Evolutionary conservation across 495 filamentous ascomycete genomes (phyloP).

Genomic region (Hypomontagnella submonticulosa): DNA sequence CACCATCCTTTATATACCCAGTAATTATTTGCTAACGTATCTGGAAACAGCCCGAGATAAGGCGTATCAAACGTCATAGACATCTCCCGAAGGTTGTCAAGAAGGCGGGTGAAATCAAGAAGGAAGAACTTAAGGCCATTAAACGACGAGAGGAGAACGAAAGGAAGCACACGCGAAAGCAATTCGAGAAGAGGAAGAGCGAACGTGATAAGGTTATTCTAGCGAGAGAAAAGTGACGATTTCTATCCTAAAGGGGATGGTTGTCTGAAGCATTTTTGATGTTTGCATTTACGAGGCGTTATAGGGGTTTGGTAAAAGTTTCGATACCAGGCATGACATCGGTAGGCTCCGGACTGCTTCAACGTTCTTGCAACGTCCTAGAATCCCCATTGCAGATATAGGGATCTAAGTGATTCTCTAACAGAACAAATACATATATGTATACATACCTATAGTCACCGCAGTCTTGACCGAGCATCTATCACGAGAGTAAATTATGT

Average conservation of each 20-base stretch:
- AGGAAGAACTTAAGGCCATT: conserved; percentile 83
- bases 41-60: conserved; percentile 75
- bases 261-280: conserved; percentile 10
- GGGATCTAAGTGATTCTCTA: neutral
- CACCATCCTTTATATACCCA: neutral
- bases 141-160: conserved; percentile 95
- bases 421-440: neutral
- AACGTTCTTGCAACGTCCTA: conserved; percentile 10
- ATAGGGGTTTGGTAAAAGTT: conserved; percentile 27
- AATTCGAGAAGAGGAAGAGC: conserved; percentile 73
- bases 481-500: too few relatives aligned
- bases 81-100: conserved; percentile 94
- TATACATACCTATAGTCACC: too few relatives aligned
- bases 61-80: conserved; percentile 87
- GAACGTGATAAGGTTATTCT: conserved; percentile 96
- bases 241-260: conserved; percentile 14
- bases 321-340: conserved; percentile 40
- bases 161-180: conserved; percentile 87
- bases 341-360: conserved; percentile 10
- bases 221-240: conserved; percentile 73
- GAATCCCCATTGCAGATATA: neutral
- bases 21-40: conserved; percentile 20
- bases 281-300: conserved; percentile 48
- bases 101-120: conserved; percentile 98
- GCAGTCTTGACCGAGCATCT: too few relatives aligned